Conservation (phyloP, 306 rosid species). For the Amphicarpaea edgeworthii region DNA sequence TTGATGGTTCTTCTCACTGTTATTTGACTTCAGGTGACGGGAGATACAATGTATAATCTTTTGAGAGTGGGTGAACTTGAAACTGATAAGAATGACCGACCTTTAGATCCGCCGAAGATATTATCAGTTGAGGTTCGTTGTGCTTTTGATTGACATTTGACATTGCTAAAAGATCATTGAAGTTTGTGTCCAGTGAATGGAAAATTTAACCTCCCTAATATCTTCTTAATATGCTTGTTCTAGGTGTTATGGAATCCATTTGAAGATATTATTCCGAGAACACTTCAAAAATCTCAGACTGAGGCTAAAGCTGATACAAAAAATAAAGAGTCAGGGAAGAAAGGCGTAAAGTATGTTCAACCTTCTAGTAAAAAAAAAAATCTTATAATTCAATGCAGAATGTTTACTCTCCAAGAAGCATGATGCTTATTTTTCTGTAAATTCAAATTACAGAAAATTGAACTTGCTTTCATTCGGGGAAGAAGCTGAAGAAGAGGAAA, state of each 20-base stretch:
- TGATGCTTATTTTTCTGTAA: conserved; percentile 20
- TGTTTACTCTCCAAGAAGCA: conserved; percentile 3
- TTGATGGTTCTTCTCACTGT: conserved; percentile 36
- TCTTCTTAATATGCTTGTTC: conserved; percentile 31
- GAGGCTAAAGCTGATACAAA: conserved; percentile 58
- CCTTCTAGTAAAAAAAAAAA: conserved; percentile 4
- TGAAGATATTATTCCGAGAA: conserved; percentile 88
- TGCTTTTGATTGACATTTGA: conserved; percentile 29
- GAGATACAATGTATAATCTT: conserved; percentile 91
- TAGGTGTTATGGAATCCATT: conserved; percentile 96
- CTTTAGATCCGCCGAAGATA: conserved; percentile 82
- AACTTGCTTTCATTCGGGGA: conserved; percentile 94
- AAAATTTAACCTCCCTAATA: conserved; percentile 39
- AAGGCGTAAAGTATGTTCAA: conserved; percentile 78
- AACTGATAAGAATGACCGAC: conserved; percentile 86
- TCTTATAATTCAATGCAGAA: conserved; percentile 30
- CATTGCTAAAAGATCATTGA: not conserved
- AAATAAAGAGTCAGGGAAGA: conserved; percentile 70
- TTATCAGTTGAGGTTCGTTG: conserved; percentile 84
- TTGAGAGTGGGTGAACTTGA: conserved; percentile 82
- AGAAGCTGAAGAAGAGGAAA: conserved; percentile 98
- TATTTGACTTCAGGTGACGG: conserved; percentile 77
- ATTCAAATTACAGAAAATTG: conserved; percentile 66
- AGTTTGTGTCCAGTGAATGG: conserved; percentile 27
- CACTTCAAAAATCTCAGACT: conserved; percentile 47